Evolutionary conservation across 2,329 filamentous ascomycete species (phyloP), one percentile per base, ranked within the genome.

Genomic region (Fusarium nelsonii): DNA sequence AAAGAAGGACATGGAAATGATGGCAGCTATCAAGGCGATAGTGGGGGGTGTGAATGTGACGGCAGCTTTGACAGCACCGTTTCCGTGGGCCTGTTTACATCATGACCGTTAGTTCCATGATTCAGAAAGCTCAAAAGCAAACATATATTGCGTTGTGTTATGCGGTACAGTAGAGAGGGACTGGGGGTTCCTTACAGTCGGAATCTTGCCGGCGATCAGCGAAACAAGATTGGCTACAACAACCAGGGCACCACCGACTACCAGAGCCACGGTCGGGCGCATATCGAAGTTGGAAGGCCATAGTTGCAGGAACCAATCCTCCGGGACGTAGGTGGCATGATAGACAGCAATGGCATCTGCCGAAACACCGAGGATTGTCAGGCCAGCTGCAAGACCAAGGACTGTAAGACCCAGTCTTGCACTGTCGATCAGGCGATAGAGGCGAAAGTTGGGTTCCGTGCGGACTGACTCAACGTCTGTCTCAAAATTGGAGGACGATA

Each of bases 261-360:
- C 81, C 28, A 89, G 79, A 10, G 87, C 85, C 32, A 86, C 78
- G 4, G 85, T 87, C 4, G 88, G 87, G 48, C 85, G 81, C 34
- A 88, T 74, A 73, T 90, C 84, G 72, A 90, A 87, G 32, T 84
- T 77, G 15, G 80, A 77, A 0, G 88, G 88, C 88, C 88, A 90
- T 49, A 90, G 73, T 1, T 87, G 81, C 18, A 90, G 81, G 23
- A 84, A 71, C 71, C 81, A 85, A 45, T 83, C 81, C 18, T 75
- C 74, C 1, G 84, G 72, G 16, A 86, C 74, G 58, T 84, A 81
- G 3, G 88, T 90, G 30, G 78, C 78, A 68, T 87, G 81, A 78
- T 88, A 90, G 37, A 87, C 84, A 32, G 81, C 76, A 41, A 90
- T 77, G 8, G 85, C 81, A 73, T 89, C 82, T 68, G 81, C 85